Percentiles rank a stretch among this genome's conserved stretches.
phyloP scores from a whole-genome alignment of 2,329 filamentous ascomycete species.

The Fusarium subglutinans region DNA sequence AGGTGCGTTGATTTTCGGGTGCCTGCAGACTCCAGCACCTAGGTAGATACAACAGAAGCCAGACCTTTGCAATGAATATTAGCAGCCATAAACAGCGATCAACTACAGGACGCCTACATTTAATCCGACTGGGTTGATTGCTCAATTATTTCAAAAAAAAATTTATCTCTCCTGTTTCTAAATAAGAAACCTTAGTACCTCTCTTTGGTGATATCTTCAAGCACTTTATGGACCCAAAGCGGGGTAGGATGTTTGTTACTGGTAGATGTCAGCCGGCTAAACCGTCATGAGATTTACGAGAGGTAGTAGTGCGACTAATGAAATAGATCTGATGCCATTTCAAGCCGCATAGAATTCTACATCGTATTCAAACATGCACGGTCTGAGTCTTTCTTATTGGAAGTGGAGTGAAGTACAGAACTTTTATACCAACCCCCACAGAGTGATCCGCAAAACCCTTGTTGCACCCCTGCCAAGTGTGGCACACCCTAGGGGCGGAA shows the following conservation, averaged over 20 bases:
- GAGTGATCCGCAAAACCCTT: not conserved
- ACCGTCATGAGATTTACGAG: not conserved
- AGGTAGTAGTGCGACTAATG: not conserved
- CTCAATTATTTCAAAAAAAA: not conserved
- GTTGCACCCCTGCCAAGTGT: not conserved
- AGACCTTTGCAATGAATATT: not conserved
- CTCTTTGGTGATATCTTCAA: not conserved
- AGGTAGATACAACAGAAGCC: not conserved
- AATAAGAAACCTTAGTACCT: not conserved
- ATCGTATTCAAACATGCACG: not conserved
- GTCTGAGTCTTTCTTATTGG: not conserved
- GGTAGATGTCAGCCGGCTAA: not conserved
- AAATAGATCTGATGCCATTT: not conserved
- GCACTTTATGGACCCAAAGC: not conserved
- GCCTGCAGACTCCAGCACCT: not conserved
- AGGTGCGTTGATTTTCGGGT: constrained; percentile 4
- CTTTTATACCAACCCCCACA: not conserved
- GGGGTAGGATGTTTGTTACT: not conserved
- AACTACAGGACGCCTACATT: not conserved
- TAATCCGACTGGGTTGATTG: not conserved
- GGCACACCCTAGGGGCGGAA: not conserved
- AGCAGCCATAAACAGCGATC: not conserved
- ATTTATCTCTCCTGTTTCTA: not conserved
- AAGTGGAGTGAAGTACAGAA: not conserved
- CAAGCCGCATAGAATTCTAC: not conserved